These are phyloP conservation scores for Gentiana macrophylla DNA, from an alignment of 257 asterid species.

Conservation along the genomic window DNA sequence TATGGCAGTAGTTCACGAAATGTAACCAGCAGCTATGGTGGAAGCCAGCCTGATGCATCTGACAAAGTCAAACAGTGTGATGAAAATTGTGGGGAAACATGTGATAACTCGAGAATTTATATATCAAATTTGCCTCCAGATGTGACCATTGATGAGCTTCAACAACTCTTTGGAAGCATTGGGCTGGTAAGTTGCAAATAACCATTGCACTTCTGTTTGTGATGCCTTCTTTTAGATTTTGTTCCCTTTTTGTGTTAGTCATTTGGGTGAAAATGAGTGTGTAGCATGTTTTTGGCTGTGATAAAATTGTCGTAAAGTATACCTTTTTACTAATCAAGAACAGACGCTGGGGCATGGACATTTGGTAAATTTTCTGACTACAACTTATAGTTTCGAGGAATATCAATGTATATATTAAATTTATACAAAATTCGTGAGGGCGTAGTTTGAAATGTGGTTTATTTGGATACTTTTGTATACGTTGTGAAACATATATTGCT, in stretches of 20 bases:
- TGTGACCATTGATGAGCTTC: slow-evolving; percentile 83
- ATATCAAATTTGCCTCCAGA: slow-evolving; percentile 98
- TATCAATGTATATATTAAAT: neutral
- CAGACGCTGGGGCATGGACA: neutral
- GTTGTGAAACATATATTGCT: too few relatives aligned
- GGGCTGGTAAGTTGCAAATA: slow-evolving; percentile 82
- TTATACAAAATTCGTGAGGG: too few relatives aligned
- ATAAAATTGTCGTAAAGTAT: neutral
- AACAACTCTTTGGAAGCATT: slow-evolving; percentile 95
- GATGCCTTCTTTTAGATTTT: neutral
- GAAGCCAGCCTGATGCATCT: slow-evolving; percentile 52
- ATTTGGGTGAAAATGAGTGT: slow-evolving; percentile 4
- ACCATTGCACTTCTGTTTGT: slow-evolving; percentile 16
- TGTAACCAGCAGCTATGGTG: slow-evolving; percentile 48
- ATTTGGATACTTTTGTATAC: too few relatives aligned
- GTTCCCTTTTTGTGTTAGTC: neutral
- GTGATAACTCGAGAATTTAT: slow-evolving; percentile 94
- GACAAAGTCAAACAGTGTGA: slow-evolving; percentile 92
- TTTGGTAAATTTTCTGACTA: neutral
- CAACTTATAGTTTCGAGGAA: neutral
- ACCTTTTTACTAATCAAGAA: too few relatives aligned
- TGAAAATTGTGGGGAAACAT: slow-evolving; percentile 82
- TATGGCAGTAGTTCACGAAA: slow-evolving; percentile 59
- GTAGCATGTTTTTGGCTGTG: neutral
- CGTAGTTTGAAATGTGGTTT: too few relatives aligned